Conservation (phyloP, 2,329 filamentous ascomycete species). For the Colletotrichum sp. region DNA sequence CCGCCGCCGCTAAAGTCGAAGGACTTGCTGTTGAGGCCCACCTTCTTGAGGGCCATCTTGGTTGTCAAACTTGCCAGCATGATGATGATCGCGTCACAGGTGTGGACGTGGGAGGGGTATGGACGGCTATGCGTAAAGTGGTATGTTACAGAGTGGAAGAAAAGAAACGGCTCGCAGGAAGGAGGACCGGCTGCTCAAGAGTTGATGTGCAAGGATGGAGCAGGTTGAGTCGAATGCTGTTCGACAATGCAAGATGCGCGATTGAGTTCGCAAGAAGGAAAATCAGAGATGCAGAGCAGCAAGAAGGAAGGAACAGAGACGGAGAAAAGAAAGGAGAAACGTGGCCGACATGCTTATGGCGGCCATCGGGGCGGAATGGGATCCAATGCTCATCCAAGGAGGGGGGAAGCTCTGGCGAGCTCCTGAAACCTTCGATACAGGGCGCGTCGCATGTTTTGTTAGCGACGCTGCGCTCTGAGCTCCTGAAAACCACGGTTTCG, state of each 20-base stretch:
- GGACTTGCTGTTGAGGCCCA: constrained; percentile 56
- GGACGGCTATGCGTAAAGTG: background rate
- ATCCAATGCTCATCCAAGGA: background rate
- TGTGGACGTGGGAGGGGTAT: background rate
- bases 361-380: background rate
- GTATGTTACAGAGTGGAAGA: background rate
- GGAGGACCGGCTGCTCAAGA: background rate
- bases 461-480: constrained; percentile 9
- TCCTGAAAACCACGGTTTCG: background rate
- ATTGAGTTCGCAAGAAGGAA: background rate
- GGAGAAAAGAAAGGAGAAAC: background rate
- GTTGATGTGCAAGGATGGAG: constrained; percentile 8
- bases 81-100: constrained; percentile 22
- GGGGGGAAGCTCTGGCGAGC: background rate
- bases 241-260: background rate
- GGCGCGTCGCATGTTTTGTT: constrained; percentile 29
- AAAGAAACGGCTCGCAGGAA: background rate
- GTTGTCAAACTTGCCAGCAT: constrained; percentile 64
- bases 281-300: background rate
- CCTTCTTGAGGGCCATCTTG: constrained; percentile 63
- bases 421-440: constrained; percentile 30
- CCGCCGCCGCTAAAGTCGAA: constrained; percentile 43
- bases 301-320: background rate
- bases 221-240: background rate
- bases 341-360: constrained; percentile 6